Conservation (phyloP, 345 rosid genomes). For the Populus davidiana region DNA sequence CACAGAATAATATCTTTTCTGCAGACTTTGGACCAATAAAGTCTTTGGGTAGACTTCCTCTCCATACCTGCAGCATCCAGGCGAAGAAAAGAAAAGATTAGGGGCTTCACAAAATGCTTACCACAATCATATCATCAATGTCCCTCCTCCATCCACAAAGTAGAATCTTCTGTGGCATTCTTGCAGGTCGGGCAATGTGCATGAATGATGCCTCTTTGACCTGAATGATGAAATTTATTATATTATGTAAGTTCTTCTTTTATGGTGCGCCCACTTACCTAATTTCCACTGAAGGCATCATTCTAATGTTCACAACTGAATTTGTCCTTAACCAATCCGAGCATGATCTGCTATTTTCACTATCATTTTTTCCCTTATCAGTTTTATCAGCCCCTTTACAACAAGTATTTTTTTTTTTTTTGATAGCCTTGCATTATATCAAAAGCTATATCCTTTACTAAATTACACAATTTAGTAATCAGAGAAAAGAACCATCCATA, state of each 20-base stretch:
- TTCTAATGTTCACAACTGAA: conserved; percentile 22
- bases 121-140: conserved; percentile 87
- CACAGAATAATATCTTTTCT: conserved; percentile 71
- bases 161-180: conserved; percentile 82
- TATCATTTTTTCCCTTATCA: neutral
- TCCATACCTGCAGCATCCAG: conserved; percentile 67
- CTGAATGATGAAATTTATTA: conserved; percentile 63
- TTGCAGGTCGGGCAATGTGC: conserved; percentile 48
- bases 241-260: conserved; percentile 34
- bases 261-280: conserved; percentile 24
- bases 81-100: conserved; percentile 47
- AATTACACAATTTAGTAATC: neutral
- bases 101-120: conserved; percentile 59
- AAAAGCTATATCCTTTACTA: neutral
- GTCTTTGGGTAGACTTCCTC: conserved; percentile 59
- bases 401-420: neutral
- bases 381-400: neutral
- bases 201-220: conserved; percentile 61
- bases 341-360: conserved; percentile 2
- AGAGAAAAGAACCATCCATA: neutral
- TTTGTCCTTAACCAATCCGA: conserved; percentile 5
- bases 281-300: conserved; percentile 32
- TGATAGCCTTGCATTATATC: neutral
- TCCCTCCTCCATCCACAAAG: conserved; percentile 89
- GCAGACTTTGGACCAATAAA: conserved; percentile 49